phyloP scores from a whole-genome alignment of 2,329 filamentous ascomycete species.

The Aspergillus sergii region DNA sequence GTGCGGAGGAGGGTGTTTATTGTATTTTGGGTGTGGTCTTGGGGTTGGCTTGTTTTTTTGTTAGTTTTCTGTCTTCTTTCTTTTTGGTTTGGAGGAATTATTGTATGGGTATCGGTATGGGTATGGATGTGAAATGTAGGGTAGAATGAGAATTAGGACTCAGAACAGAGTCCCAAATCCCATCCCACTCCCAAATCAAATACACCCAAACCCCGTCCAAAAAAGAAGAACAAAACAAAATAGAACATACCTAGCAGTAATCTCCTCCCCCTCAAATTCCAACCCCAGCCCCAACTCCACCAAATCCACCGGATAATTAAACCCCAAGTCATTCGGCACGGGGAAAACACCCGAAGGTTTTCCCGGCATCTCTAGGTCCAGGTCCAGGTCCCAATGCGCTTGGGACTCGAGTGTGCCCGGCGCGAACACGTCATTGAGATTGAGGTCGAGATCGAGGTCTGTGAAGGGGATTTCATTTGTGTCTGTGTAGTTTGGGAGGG shows the following conservation, averaged over 20 bases:
- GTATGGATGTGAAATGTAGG: background rate
- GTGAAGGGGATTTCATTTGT: background rate
- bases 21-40: background rate
- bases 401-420: background rate
- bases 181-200: background rate
- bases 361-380: background rate
- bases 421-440: background rate
- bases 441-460: background rate
- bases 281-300: background rate
- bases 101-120: background rate
- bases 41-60: background rate
- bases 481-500: background rate
- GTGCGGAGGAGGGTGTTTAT: slow-evolving; percentile 22
- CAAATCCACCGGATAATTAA: slow-evolving; percentile 1
- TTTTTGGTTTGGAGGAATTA: too few relatives aligned
- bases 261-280: background rate
- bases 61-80: background rate
- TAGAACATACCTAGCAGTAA: background rate
- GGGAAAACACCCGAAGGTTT: background rate
- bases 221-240: background rate
- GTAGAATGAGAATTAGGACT: background rate
- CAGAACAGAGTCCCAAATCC: background rate
- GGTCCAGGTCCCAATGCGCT: background rate
- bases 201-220: too few relatives aligned
- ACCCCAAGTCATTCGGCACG: background rate